Percentiles rank a stretch among this genome's conserved stretches.
phyloP scores from a whole-genome alignment of 192 early-diverging fungal species.

The Podila epicladia region DNA sequence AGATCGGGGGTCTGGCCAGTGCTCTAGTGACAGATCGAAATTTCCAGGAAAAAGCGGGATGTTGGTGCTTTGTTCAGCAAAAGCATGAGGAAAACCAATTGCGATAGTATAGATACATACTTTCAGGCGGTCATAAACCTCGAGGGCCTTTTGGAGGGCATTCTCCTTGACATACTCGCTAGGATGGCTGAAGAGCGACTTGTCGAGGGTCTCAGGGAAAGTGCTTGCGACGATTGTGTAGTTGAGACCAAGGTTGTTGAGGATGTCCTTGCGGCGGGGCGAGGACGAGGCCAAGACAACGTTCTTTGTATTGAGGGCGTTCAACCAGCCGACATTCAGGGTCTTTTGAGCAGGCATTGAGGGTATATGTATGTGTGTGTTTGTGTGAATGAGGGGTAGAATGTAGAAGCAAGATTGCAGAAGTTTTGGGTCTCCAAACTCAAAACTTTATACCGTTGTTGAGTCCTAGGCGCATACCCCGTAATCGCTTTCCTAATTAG shows the following conservation, averaged over 20 bases:
- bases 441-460: too few relatives aligned
- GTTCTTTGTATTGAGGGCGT: conserved; percentile 54
- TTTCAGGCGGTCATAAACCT: conserved; percentile 70
- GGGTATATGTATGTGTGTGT: background rate
- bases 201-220: conserved; percentile 84
- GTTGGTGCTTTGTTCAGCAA: background rate
- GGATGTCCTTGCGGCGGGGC: conserved; percentile 81
- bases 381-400: background rate
- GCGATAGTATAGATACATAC: conserved; percentile 10
- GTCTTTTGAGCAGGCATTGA: conserved; percentile 26
- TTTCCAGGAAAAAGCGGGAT: background rate
- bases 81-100: background rate
- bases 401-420: too few relatives aligned
- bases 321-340: conserved; percentile 47
- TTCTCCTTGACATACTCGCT: conserved; percentile 78
- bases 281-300: conserved; percentile 83
- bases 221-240: conserved; percentile 75
- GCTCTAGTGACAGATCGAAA: background rate
- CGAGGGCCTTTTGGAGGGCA: conserved; percentile 73
- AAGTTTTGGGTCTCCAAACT: too few relatives aligned
- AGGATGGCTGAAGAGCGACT: conserved; percentile 62
- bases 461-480: too few relatives aligned
- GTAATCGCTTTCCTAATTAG: too few relatives aligned
- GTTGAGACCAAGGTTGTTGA: conserved; percentile 64
- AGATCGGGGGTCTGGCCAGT: conserved; percentile 59